phyloP scores from a whole-genome alignment of 306 rosid genomes.

The Cyclanthera cordifolia region DNA sequence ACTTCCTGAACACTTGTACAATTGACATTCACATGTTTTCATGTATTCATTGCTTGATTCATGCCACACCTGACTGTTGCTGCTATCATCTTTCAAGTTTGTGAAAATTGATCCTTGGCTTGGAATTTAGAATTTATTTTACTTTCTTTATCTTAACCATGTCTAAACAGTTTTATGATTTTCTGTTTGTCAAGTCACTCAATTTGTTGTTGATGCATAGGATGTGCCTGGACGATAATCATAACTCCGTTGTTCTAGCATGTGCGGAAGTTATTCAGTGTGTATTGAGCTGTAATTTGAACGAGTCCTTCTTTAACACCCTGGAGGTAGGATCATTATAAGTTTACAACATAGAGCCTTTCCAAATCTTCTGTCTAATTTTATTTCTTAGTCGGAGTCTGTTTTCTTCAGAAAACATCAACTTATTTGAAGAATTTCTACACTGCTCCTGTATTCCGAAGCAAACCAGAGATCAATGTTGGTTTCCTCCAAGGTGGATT shows the following conservation, averaged over 20 bases:
- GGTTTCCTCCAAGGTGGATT: slow-evolving; percentile 88
- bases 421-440: slow-evolving; percentile 40
- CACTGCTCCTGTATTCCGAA: slow-evolving; percentile 87
- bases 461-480: slow-evolving; percentile 59
- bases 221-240: slow-evolving; percentile 88
- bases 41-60: not conserved
- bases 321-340: slow-evolving; percentile 40
- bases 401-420: slow-evolving; percentile 42
- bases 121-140: not conserved
- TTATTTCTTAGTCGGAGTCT: slow-evolving; percentile 12
- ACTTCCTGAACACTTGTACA: slow-evolving; percentile 15
- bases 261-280: slow-evolving; percentile 61
- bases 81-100: not conserved
- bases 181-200: slow-evolving; percentile 5
- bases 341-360: not conserved
- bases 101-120: not conserved
- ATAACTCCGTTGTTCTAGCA: slow-evolving; percentile 65
- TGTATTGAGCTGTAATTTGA: slow-evolving; percentile 55
- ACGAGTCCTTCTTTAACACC: slow-evolving; percentile 60
- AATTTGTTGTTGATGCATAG: slow-evolving; percentile 29
- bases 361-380: not conserved
- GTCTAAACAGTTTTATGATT: not conserved
- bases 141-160: not conserved
- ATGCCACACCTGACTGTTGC: slow-evolving; percentile 3
- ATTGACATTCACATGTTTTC: slow-evolving; percentile 2